Base-by-base conservation (phyloP, 148 eudicot species). In the Chenopodium berlandieri region DNA sequence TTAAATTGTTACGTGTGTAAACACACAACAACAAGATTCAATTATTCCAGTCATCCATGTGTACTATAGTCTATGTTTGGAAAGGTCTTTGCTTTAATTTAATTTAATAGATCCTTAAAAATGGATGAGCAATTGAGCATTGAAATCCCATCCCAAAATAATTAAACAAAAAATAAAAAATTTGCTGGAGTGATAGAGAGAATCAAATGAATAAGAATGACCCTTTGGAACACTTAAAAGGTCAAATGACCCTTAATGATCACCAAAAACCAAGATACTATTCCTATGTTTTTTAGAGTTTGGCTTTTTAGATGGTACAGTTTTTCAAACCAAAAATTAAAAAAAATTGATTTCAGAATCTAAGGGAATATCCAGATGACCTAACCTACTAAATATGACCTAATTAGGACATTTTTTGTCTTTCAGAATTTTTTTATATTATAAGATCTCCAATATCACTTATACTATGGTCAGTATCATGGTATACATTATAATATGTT, bases 361-460 rank as follows among this genome's bases (percentile, higher is more conserved):
- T 74, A 81, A 6, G 73, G 79, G 87, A 81, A 85, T 85, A 81
- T 85, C 84, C 87, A 50, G 19, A 67, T 81, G 84, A 85, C 84
- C 79, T 81, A 85, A 78, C 87, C 71, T 78, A n/a, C 68, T 73
- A 3, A 27, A 62, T 30, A 23, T 73, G 47, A 78, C 62, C 71
- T 79, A 30, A 81, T 40, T 68, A 31, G 8, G 66, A 56, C 69
- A 50, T 75, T 9, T 48, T 32, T 48, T 58, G 69, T 69, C 56
- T 77, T 77, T 44, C 54, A 16, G 5, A 50, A 54, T 37, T 58
- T 52, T 37, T 73, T 69, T 68, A 27, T 34, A 79, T 37, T 75
- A 5, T 22, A 47, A 27, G 12, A 19, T 31, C 50, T 62, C 25
- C 66, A 62, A 62, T 23, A 62, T 62, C 66, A 62, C 66, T 76